Evolutionary conservation across 495 filamentous ascomycete species (phyloP), one percentile per base, ranked within the genome.

Genomic region (Penicillium simplicissimum): DNA sequence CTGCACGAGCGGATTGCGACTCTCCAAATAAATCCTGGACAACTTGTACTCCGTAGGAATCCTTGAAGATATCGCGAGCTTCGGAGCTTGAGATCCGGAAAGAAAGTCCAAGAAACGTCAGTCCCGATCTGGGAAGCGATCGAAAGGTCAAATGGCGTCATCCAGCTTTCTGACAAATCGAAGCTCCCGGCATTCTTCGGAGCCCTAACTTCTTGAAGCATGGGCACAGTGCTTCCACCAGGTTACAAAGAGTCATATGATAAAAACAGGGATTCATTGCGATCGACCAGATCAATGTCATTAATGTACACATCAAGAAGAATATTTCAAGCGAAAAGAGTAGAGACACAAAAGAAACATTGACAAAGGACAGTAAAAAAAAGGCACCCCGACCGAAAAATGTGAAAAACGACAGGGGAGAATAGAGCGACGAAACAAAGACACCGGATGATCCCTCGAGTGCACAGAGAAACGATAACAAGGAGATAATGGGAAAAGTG

Each of bases 301-400:
- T 61, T 74, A 77, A 67, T 77, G 68, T 77, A 77, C 73, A 77
- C 58, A 53, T 17, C 21, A 48, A 63, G 42, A 68, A 68, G 43
- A 63, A 65, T 66, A 64, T 71, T 55, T 64, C 60, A 61, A 68
- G 28, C 14, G 63, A 68, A 68, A 61, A 57, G 42, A 61, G 36
- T 37, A 42, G 15, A 42, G 21, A 55, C 31, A 55, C 33, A 58
- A 52, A 52, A 19, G 17, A 61, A 45, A 47, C 40, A 52, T 25
- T 31, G 49, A 37, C 45, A 35, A 8, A 31, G 23, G 33, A 37
- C 36, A 28, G 42, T 13, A 33, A 43, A 11, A 17, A 42, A 43
- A 11, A 17, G 36, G n/a, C n/a, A 59, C 40, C 21, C 28, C 49
- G 37, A 52, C 17, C 28, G 28, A 40, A 19, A 38, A 31, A 52